Conservation (phyloP, 192 early-diverging fungal genomes). For the Backusella sp. region DNA sequence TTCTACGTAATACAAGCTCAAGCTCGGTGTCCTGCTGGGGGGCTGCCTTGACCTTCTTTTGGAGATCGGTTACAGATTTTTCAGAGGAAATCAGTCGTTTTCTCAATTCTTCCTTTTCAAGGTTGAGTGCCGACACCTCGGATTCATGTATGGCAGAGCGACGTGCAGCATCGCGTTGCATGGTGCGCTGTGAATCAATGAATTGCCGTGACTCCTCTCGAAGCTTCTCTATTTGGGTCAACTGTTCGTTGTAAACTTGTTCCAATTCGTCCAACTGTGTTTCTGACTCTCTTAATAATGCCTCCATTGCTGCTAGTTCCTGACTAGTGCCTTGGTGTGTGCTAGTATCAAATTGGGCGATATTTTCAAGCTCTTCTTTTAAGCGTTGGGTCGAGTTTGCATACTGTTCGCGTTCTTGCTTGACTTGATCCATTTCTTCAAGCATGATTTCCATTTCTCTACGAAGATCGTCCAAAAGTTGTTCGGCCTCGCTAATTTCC, state of each 20-base stretch:
- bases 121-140: background rate
- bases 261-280: background rate
- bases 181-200: background rate
- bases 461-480: constrained; percentile 10
- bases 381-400: background rate
- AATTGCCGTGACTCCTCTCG: background rate
- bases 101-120: constrained; percentile 4
- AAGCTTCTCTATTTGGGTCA: background rate
- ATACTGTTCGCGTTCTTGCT: background rate
- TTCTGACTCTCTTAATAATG: constrained; percentile 1
- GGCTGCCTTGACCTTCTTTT: background rate
- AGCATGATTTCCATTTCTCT: constrained; percentile 17
- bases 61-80: background rate
- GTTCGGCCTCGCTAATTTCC: constrained; percentile 13
- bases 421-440: constrained; percentile 7
- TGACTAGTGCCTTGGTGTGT: background rate
- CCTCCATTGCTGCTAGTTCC: background rate
- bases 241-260: background rate
- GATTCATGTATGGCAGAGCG: background rate
- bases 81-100: background rate
- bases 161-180: background rate
- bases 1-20: background rate
- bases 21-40: background rate
- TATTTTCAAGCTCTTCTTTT: background rate
- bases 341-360: background rate